These are phyloP conservation scores for Colletotrichum aenigma DNA, from an alignment of 2,329 filamentous ascomycete species.

Conservation along the genomic window DNA sequence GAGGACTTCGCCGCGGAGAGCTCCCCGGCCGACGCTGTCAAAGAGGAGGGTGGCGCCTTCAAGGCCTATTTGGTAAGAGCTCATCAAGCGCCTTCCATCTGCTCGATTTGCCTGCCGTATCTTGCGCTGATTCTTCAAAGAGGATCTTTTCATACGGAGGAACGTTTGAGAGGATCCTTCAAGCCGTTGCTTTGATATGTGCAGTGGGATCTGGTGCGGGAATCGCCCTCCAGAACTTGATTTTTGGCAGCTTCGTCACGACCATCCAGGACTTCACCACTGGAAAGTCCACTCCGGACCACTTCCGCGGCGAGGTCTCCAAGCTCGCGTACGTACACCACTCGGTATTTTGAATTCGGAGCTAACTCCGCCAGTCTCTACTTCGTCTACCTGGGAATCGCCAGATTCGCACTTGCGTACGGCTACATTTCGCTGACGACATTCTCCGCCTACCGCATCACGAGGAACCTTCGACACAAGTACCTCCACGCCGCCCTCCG, in stretches of 20 bases:
- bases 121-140: conserved; percentile 10
- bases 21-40: conserved; percentile 3
- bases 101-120: not conserved
- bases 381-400: conserved; percentile 64
- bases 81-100: not conserved
- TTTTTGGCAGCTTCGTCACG: conserved; percentile 42
- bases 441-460: conserved; percentile 54
- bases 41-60: conserved; percentile 19
- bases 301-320: conserved; percentile 34
- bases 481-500: conserved; percentile 55
- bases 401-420: conserved; percentile 55
- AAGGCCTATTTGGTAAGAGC: conserved; percentile 21
- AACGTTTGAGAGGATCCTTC: conserved; percentile 29
- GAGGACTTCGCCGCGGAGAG: not conserved
- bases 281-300: conserved; percentile 24
- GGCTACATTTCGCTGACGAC: conserved; percentile 48
- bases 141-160: conserved; percentile 35
- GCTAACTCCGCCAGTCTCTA: conserved; percentile 44
- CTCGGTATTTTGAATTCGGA: too few species aligned
- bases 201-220: conserved; percentile 40
- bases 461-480: conserved; percentile 49
- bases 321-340: conserved; percentile 31
- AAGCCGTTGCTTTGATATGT: conserved; percentile 31
- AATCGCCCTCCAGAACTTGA: conserved; percentile 40
- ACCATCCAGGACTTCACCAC: conserved; percentile 36